Evolutionary conservation across 2,329 filamentous ascomycete species (phyloP), one percentile per base, ranked within the genome.

Genomic region (Talaromyces funiculosus): DNA sequence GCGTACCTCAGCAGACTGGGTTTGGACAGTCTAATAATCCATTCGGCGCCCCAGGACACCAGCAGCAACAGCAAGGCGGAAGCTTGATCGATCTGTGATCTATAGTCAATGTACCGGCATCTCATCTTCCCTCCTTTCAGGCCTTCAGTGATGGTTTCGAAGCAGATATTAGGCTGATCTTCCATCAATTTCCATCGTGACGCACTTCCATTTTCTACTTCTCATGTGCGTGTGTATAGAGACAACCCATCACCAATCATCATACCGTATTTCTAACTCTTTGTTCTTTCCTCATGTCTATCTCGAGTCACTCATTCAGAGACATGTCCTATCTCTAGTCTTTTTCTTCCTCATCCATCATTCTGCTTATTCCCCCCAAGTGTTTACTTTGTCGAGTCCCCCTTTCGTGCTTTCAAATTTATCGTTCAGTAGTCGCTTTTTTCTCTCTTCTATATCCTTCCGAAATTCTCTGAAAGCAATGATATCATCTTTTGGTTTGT

Each of bases 51-150:
- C 78, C 80, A 64, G 79, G 77, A 63, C 77, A 77, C 59, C 75
- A 77, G 62, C 71, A 72, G 53, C 74, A 75, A 60, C 51, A 59
- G 29, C 78, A 78, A 57, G 74, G 78, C 61, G 82, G 82, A 59
- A 87, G 84, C 69, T 71, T 87, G 75, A 87, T 87, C 71, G 85
- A 87, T 72, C 72, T 87, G 68, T 85, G 49, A 61, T 35, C n/a
- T 31, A 26, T 31, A 37, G 53, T 18, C 7, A 29, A 37, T 53
- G 6, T n/a, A 43, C 24, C 42, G 38, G 18, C n/a, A 14, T 38
- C 35, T 38, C 35, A 38, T 38, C 35, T 18, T 38, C 18, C 8
- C 35, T 38, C 37, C 18, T 18, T 38, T 4, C 16, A n/a, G 16
- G 37, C 7, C 16, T 18, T 22, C 2, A 4, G n/a, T 12, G n/a